A percentile compares a stretch with the other conserved stretches of the same genome.
phyloP scores from a whole-genome alignment of 768 basidiomycete genomes.

The Lepiota brunneoincarnata region DNA sequence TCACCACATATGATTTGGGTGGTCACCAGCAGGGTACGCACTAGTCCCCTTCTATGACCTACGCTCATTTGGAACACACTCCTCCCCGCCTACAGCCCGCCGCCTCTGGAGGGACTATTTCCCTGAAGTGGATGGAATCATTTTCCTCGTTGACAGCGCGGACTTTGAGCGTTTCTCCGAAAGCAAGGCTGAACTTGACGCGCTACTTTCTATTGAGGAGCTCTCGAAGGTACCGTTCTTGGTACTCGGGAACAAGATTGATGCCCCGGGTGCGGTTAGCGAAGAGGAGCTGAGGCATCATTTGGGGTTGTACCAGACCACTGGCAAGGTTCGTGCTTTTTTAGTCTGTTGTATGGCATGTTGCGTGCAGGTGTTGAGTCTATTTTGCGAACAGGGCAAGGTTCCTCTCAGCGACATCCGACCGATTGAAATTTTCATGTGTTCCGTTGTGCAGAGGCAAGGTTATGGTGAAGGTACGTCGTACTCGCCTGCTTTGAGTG shows the following conservation, averaged over 20 bases:
- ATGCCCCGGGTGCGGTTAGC: constrained; percentile 94
- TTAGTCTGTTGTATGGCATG: background rate
- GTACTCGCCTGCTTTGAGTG: background rate
- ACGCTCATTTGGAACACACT: background rate
- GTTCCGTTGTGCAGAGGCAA: constrained; percentile 98
- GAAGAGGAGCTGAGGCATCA: constrained; percentile 97
- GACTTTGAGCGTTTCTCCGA: constrained; percentile 96
- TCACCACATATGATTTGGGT: constrained; percentile 97
- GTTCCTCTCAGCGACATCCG: constrained; percentile 95
- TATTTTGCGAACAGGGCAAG: constrained; percentile 67
- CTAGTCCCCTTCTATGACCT: background rate
- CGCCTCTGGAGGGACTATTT: constrained; percentile 99
- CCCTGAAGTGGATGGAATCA: constrained; percentile 98
- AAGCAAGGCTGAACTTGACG: constrained; percentile 96
- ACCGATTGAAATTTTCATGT: constrained; percentile 99
- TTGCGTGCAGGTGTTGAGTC: background rate
- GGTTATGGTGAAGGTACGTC: constrained; percentile 91
- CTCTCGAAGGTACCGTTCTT: constrained; percentile 97
- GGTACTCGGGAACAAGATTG: constrained; percentile 98
- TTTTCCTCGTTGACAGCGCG: constrained; percentile 97
- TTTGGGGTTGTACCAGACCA: constrained; percentile 97
- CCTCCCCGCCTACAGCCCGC: constrained; percentile 55
- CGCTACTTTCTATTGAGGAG: constrained; percentile 93
- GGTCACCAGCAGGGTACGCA: constrained; percentile 90
- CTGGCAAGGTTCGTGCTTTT: constrained; percentile 79